These are phyloP conservation scores for Coemansia sp. DNA, from an alignment of 192 early-diverging fungal genomes.

Conservation along the genomic window DNA sequence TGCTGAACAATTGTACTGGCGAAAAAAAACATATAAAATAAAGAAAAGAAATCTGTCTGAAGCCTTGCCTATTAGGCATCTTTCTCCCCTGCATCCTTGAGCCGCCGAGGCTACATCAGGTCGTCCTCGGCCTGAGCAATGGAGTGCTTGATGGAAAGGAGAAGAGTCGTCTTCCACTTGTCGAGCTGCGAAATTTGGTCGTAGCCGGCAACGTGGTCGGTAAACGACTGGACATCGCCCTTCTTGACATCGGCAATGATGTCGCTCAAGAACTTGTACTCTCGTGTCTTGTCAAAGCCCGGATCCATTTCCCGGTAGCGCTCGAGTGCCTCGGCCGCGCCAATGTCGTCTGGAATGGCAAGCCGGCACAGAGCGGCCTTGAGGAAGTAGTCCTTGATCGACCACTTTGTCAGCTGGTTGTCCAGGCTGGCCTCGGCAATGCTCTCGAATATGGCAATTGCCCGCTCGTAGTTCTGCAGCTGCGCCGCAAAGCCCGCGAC, in stretches of 20 bases:
- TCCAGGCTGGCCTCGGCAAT: constrained; percentile 82
- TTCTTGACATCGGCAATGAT: constrained; percentile 73
- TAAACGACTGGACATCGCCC: constrained; percentile 80
- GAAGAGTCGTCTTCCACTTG: constrained; percentile 92
- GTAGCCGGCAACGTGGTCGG: constrained; percentile 73
- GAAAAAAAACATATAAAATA: not conserved
- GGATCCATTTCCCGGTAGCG: constrained; percentile 87
- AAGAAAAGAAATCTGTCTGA: too few relatives aligned
- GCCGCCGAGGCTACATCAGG: constrained; percentile 47
- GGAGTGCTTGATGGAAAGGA: constrained; percentile 85
- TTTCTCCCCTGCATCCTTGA: not conserved
- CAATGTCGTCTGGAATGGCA: constrained; percentile 74
- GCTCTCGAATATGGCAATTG: constrained; percentile 85
- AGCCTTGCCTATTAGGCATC: not conserved
- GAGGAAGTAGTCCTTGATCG: constrained; percentile 93
- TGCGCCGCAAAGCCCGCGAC: constrained; percentile 88
- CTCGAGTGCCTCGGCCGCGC: constrained; percentile 70
- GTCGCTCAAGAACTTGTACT: constrained; percentile 73
- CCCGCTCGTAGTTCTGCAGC: constrained; percentile 83
- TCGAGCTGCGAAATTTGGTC: constrained; percentile 90
- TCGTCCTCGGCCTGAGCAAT: constrained; percentile 62
- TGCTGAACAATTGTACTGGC: not conserved
- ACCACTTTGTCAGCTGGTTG: constrained; percentile 92
- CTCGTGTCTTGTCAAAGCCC: constrained; percentile 77
- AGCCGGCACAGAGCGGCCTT: constrained; percentile 93